phyloP scores from a whole-genome alignment of 2,329 filamentous ascomycete genomes.

The Aspergillus sp. region DNA sequence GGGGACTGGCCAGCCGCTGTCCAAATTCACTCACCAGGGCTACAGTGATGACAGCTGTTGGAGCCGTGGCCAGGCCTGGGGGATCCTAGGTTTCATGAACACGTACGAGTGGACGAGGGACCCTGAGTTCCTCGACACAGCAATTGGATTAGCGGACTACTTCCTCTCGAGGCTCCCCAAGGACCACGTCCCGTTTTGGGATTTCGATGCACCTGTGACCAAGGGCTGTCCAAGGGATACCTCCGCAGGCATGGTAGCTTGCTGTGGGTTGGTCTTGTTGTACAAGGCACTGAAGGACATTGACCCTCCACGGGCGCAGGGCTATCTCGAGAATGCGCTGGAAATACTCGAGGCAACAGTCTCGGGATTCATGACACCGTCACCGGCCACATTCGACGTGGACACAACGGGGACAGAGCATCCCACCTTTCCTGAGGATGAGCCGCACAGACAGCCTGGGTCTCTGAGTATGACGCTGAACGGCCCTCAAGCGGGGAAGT shows the following conservation, averaged over 20 bases:
- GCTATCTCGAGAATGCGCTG: constrained; percentile 9
- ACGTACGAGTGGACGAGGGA: constrained; percentile 39
- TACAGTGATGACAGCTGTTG: constrained; percentile 26
- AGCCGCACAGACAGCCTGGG: background rate
- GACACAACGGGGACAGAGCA: background rate
- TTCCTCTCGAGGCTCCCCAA: constrained; percentile 45
- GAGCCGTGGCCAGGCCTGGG: constrained; percentile 28
- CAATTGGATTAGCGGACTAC: constrained; percentile 47
- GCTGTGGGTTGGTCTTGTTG: constrained; percentile 43
- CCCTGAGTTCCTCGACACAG: constrained; percentile 35
- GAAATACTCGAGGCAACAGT: constrained; percentile 12
- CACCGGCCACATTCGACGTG: background rate
- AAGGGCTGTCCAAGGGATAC: constrained; percentile 31
- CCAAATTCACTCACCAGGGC: constrained; percentile 27
- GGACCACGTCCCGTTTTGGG: constrained; percentile 49
- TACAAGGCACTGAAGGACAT: constrained; percentile 28
- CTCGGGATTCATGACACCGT: constrained; percentile 10
- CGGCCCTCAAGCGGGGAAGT: background rate
- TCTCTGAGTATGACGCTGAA: background rate
- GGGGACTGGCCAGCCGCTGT: constrained; percentile 29
- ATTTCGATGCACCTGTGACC: constrained; percentile 50
- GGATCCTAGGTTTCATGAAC: constrained; percentile 37
- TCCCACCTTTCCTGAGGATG: background rate
- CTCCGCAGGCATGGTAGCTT: constrained; percentile 44
- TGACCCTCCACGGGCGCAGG: background rate